Base-by-base conservation (phyloP, 345 rosid species). In the Camelina neglecta region DNA sequence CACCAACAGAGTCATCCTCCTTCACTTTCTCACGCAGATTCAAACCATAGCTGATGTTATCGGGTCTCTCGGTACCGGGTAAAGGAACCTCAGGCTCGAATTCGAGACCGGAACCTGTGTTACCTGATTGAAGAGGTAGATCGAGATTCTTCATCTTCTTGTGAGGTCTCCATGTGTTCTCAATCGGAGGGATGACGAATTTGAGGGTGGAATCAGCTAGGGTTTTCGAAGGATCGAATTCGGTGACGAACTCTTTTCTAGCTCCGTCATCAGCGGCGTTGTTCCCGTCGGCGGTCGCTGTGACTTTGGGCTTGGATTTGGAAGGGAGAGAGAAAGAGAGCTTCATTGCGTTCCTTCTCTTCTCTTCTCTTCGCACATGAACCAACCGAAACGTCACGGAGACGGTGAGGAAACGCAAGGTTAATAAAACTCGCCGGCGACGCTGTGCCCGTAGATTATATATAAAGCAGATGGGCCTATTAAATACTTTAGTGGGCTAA, bases 141-240 rank as follows among this genome's bases (percentile, higher is more conserved):
- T 87, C 88, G 41, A 87, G 83, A 55, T 89, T 86, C 82, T 86
- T 85, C 95, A 84, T 87, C 87, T 77, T 80, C 83, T 85, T 87
- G 79, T 73, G 59, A 4, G 85, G 87, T 4, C 81, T 87, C 85
- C 88, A 81, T 72, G 87, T 83, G 59, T 85, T 82, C 51, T 82
- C 80, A 5, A 79, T 83, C 60, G 90, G 95, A 67, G 95, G 85
- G 47, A 89, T 86, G 18, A 87, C 77, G 69, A 65, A 38, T 63
- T 73, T 79, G 42, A 83, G 75, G 4, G 16, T 18, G 56, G 73
- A 72, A 29, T 68, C 59, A 29, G 83, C 6, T 73, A 57, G 80
- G 84, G 81, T 76, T 77, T 86, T 76, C 63, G 85, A 60, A 9
- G 90, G 83, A 23, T 89, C 88, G 77, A 89, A 89, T 65, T 86